A percentile compares a stretch with the other conserved stretches of the same genome.
phyloP scores from a whole-genome alignment of 2,329 filamentous ascomycete genomes.

The Aspergillus calidoustus region DNA sequence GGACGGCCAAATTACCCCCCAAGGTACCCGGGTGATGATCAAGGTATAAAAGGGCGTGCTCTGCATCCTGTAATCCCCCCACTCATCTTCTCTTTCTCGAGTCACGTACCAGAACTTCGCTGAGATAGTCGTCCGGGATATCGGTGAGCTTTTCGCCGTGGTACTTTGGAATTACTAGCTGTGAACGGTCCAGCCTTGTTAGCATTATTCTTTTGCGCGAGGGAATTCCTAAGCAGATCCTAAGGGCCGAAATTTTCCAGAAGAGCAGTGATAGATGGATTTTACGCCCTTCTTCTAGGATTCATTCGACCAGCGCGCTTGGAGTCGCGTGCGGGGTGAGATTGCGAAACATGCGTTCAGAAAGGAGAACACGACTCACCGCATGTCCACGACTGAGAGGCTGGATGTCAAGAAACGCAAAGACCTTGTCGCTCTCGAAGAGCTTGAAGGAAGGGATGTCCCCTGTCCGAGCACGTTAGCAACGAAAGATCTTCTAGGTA shows the following conservation, averaged over 20 bases:
- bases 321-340: constrained; percentile 23
- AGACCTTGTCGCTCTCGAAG: constrained; percentile 88
- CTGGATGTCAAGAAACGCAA: constrained; percentile 96
- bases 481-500: background rate
- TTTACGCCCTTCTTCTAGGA: background rate
- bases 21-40: constrained; percentile 31
- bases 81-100: background rate
- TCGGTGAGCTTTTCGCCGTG: constrained; percentile 91
- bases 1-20: constrained; percentile 3
- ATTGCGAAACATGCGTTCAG: background rate
- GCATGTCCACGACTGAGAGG: constrained; percentile 87
- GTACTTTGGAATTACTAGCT: constrained; percentile 96
- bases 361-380: constrained; percentile 57
- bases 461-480: constrained; percentile 57
- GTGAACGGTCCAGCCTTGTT: constrained; percentile 16
- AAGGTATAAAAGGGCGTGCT: constrained; percentile 7
- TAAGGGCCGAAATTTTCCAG: background rate
- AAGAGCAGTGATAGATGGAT: background rate
- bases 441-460: constrained; percentile 97
- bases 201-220: background rate
- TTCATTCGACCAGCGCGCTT: background rate
- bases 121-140: constrained; percentile 85
- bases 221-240: background rate
- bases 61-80: background rate
- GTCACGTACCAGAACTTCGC: constrained; percentile 73